Conservation (phyloP, 306 rosid genomes). For the Trichosanthes cucumerina region DNA sequence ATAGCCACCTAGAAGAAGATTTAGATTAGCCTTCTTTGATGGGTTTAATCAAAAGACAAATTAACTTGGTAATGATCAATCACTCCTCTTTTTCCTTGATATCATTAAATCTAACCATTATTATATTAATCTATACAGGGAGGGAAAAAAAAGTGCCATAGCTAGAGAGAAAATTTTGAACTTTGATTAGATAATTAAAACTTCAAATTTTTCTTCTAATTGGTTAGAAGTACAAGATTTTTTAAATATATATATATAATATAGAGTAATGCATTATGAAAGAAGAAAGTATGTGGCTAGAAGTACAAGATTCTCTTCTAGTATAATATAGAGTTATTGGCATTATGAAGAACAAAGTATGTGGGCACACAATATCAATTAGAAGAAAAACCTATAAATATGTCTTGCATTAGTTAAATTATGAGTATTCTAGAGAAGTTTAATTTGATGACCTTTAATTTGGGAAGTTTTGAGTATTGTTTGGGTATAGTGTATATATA, state of each 20-base stretch:
- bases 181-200: background rate
- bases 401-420: background rate
- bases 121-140: background rate
- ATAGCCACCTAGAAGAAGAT: background rate
- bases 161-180: background rate
- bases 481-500: background rate
- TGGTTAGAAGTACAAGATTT: background rate
- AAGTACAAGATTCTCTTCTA: background rate
- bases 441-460: background rate
- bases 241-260: background rate
- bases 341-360: background rate
- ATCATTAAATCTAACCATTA: background rate
- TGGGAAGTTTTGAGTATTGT: background rate
- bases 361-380: background rate
- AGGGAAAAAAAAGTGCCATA: too few relatives aligned
- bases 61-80: background rate
- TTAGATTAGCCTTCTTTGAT: background rate
- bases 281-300: background rate
- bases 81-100: background rate
- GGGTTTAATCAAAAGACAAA: background rate
- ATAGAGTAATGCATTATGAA: background rate
- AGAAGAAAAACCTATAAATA: background rate
- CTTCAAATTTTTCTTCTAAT: background rate
- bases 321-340: background rate
- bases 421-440: background rate